Conservation (phyloP, 129 eudicot species). For the Smallanthus sonchifolius region DNA sequence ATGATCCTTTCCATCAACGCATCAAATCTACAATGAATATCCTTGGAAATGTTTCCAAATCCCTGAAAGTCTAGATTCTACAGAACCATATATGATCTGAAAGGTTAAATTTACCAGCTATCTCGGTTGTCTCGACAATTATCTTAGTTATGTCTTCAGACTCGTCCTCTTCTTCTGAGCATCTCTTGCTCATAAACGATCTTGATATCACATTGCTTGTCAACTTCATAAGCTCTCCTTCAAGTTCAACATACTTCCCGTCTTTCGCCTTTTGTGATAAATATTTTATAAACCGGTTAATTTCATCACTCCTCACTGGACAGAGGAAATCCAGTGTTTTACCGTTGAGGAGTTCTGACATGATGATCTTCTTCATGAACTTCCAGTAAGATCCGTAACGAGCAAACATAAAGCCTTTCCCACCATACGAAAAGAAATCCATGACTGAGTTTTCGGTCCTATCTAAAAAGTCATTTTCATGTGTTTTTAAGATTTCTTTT, state of each 20-base stretch:
- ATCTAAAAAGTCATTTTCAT: conserved; percentile 24
- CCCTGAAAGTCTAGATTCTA: conserved; percentile 36
- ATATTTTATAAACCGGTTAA: conserved; percentile 5
- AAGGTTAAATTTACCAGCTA: conserved; percentile 15
- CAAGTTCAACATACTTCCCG: conserved; percentile 21
- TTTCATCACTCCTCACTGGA: conserved; percentile 24
- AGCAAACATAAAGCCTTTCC: neutral
- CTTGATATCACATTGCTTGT: conserved; percentile 35
- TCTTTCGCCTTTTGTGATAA: neutral
- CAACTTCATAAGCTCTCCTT: conserved; percentile 23
- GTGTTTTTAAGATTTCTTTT: conserved; percentile 30
- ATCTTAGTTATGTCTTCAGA: conserved; percentile 20
- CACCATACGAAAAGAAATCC: conserved; percentile 1
- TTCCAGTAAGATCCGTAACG: conserved; percentile 32
- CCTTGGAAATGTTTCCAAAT: conserved; percentile 16
- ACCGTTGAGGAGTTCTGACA: conserved; percentile 26
- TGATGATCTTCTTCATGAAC: conserved; percentile 36
- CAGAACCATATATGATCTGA: conserved; percentile 23
- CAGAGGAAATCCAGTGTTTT: conserved; percentile 17
- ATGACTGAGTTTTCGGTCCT: conserved; percentile 18
- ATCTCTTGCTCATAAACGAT: conserved; percentile 32
- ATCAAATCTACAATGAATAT: neutral
- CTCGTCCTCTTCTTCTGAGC: conserved; percentile 17
- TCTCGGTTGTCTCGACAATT: conserved; percentile 15
- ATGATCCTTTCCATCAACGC: conserved; percentile 30